Evolutionary conservation across 1,284 basidiomycete genomes (phyloP), one percentile per base, ranked within the genome.

Genomic region (Leccinum pachyderme): DNA sequence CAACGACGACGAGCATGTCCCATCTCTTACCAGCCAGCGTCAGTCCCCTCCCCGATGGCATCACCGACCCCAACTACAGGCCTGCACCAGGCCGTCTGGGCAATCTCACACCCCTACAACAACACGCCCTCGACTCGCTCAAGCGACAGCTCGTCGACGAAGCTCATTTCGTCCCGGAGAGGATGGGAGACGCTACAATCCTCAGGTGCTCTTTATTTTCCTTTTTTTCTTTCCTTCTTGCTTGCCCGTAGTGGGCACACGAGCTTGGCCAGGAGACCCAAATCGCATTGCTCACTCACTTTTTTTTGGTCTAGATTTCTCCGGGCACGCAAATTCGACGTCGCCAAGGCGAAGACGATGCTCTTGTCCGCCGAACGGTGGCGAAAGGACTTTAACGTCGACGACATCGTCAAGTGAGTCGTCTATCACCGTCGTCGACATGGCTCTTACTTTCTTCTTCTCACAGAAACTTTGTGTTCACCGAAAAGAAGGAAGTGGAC

Each of bases 311-410:
- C 22, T 50, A 89, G 87, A 67, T 98, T 98, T 77, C 78, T 98
- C 58, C 84, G 96, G 37, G 96, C 96, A 5, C 82, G 96, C 62
- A 96, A 92, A 73, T 98, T 98, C 68, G 93, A 98, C 74, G 71
- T 97, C 5, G 69, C 74, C 43, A 87, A 86, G 67, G 81, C 94
- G 13, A 95, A 94, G 77, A 74, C 77, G 64, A 98, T 98, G 96
- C 77, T 98, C 64, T 68, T 87, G 56, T 77, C 78, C 52, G 86
- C 86, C 52, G 95, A 98, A 72, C 77, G 95, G 63, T 99, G 96
- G 96, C 83, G 96, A 70, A 89, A 86, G 71, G 87, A 92, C 2
- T 93, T 91, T 72, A 84, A 85, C 28, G 89, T 97, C 43, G 95
- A 98, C 57, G 90, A 96, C 53, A 81, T 98, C 59, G 81, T 88